Evolutionary conservation across 108 stramenopile genomes (phyloP), one percentile per base, ranked within the genome.

Genomic region (Nitzschia putrida): DNA sequence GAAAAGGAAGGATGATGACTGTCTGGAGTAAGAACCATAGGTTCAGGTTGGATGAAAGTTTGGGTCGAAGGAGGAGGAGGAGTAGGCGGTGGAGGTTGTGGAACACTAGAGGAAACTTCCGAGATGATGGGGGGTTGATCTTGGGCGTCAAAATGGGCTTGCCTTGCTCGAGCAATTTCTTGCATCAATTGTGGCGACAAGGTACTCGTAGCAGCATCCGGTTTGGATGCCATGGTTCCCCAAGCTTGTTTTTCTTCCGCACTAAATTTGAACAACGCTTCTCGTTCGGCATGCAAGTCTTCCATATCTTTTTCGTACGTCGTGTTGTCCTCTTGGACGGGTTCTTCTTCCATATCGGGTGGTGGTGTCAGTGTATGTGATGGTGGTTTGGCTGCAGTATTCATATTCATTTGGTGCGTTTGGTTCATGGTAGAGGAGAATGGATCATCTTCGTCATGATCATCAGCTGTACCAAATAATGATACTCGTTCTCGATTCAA

Each of bases 211-310:
- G n/a, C n/a, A 49, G 23, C 51, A 18, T 13, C 64, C 29, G 8
- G n/a, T 40, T 11, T 38, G 49, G 24, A 22, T 40, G 22, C 40
- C 47, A 57, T 57, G 73, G 83, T 20, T 29, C 58, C 57, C 92
- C 92, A 93, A 10, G 85, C 86, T 29, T 53, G 53, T 58, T 74
- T 79, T 64, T 93, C 92, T 41, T 90, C 79, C 14, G 69, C 22
- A 4, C 82, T 79, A 58, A 90, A 93, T 47, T 76, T 77, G 77
- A 76, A 93, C 11, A 88, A 29, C 5, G 79, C 77, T 54, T 89
- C 88, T 63, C 92, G 66, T 66, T 88, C 87, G 13, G 50, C 68
- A 18, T 84, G 55, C 39, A 84, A 68, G 61, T 82, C 78, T 65
- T 85, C 84, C 71, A 80, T 69, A 41, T 76, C 72, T 11, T 51